Percentiles rank a stretch among this genome's conserved stretches.
Conservation (phyloP, 164 flowering plant genomes). For the Paratinospora sagittata region DNA sequence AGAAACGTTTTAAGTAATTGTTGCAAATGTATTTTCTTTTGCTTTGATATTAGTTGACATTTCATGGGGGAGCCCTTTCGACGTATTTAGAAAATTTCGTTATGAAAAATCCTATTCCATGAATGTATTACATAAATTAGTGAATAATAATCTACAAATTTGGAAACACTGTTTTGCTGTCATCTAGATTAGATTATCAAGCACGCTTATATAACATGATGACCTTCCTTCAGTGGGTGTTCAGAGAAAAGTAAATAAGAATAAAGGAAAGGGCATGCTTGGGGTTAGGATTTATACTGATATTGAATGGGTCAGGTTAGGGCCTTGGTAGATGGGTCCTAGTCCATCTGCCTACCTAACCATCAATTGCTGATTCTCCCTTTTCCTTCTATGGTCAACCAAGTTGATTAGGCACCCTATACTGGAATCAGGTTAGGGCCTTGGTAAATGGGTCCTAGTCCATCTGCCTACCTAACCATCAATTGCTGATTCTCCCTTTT, state of each 20-base stretch:
- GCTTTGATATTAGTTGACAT: too few species aligned
- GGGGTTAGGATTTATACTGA: not conserved
- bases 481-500: not conserved
- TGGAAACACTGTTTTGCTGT: too few species aligned
- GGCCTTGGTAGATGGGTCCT: not conserved
- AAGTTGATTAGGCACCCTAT: not conserved
- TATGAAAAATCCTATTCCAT: not conserved
- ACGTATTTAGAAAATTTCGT: not conserved
- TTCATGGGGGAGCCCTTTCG: not conserved
- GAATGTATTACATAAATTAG: too few species aligned
- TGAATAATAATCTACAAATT: too few species aligned
- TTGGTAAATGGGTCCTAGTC: not conserved
- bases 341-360: not conserved
- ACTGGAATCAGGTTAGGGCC: not conserved
- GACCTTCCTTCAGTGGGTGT: not conserved
- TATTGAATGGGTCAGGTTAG: not conserved
- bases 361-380: not conserved
- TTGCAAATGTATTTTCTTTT: too few species aligned
- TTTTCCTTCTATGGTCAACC: not conserved
- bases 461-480: not conserved
- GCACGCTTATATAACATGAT: too few species aligned
- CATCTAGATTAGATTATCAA: too few species aligned
- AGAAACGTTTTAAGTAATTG: too few species aligned
- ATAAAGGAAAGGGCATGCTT: not conserved
- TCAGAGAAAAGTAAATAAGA: not conserved